phyloP scores from a whole-genome alignment of 495 filamentous ascomycete genomes.

The Podospora tetraspora region DNA sequence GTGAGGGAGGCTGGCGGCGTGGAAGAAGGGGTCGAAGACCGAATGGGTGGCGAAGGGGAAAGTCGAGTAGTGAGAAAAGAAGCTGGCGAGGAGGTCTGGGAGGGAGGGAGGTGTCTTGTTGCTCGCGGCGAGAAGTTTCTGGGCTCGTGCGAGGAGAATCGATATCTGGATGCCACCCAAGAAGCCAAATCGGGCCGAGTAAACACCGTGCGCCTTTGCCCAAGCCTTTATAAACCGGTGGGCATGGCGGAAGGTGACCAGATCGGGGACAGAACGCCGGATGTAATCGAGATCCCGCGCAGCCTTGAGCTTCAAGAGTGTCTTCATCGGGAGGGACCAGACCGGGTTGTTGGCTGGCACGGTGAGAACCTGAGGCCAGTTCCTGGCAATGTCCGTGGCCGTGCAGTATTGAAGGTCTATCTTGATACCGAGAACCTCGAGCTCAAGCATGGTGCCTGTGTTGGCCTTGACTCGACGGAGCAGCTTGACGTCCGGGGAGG shows the following conservation, averaged over 20 bases:
- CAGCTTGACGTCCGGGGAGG: conserved; percentile 40
- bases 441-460: conserved; percentile 51
- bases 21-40: conserved; percentile 50
- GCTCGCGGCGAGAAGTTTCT: conserved; percentile 40
- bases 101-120: conserved; percentile 23
- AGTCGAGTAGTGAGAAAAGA: conserved; percentile 53
- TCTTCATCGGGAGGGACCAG: conserved; percentile 43
- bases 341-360: conserved; percentile 37
- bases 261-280: conserved; percentile 46
- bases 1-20: conserved; percentile 38
- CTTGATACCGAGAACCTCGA: conserved; percentile 45
- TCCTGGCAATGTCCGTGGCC: conserved; percentile 41
- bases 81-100: conserved; percentile 43
- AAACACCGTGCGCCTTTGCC: conserved; percentile 52
- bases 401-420: conserved; percentile 59
- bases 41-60: conserved; percentile 48
- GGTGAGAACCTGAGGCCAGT: conserved; percentile 34
- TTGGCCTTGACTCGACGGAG: conserved; percentile 48
- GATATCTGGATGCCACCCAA: conserved; percentile 55
- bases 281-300: conserved; percentile 52
- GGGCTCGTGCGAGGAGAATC: conserved; percentile 48
- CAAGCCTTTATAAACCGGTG: conserved; percentile 50
- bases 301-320: conserved; percentile 51
- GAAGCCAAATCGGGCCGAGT: conserved; percentile 53
- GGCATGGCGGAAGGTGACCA: conserved; percentile 46